These are phyloP conservation scores for Phytopythium mirpurense DNA, from an alignment of 352 stramenopile species.

Conservation along the genomic window DNA sequence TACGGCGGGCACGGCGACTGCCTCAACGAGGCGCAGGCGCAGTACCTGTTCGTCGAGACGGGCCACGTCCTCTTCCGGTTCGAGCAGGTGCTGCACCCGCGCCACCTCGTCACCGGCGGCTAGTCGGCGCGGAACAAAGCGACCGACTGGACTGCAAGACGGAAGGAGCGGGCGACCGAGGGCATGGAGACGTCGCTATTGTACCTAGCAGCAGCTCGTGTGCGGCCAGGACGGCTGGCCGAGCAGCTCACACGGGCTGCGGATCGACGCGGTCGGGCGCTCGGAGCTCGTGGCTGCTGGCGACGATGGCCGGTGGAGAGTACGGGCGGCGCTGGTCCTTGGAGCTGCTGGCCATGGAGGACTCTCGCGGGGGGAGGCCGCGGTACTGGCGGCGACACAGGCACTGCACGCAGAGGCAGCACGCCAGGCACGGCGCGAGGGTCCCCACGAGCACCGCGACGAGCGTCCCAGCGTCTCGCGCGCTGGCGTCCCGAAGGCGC, in stretches of 20 bases:
- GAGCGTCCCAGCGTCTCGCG: neutral
- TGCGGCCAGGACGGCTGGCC: no score
- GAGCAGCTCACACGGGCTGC: neutral
- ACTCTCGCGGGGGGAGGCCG: neutral
- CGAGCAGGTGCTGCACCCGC: constrained; percentile 31
- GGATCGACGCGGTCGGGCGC: neutral
- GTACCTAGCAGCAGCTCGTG: no score
- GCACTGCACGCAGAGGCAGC: constrained; percentile 6
- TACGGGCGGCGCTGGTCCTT: constrained; percentile 1
- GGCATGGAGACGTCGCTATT: no score
- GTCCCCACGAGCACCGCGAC: constrained; percentile 1
- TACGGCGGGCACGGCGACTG: constrained; percentile 33
- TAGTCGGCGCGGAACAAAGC: no score
- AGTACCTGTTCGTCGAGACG: constrained; percentile 34
- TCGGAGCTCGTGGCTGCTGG: neutral
- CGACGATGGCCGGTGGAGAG: neutral
- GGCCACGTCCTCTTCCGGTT: constrained; percentile 36
- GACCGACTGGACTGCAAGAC: no score
- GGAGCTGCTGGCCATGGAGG: neutral
- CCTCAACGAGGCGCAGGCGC: constrained; percentile 27
- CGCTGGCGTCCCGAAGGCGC: neutral
- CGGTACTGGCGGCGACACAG: constrained; percentile 5
- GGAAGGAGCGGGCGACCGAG: no score
- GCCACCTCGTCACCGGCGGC: constrained; percentile 23
- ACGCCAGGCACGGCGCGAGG: constrained; percentile 1